A percentile compares a stretch with the other conserved stretches of the same genome.
phyloP scores from a whole-genome alignment of 495 filamentous ascomycete species.

The Hypoxylon crocopeplum region DNA sequence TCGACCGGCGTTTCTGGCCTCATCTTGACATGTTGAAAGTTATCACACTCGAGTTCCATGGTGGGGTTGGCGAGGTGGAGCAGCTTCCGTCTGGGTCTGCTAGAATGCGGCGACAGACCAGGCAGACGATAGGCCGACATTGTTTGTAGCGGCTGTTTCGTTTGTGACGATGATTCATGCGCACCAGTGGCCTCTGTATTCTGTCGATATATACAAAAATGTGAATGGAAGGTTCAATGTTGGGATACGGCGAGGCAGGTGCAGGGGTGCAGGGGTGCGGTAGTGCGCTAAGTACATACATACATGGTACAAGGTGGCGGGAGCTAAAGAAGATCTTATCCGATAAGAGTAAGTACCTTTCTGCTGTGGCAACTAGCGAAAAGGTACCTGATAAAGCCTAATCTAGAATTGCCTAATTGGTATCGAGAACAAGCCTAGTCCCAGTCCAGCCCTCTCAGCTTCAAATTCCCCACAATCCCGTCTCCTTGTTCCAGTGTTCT shows the following conservation, averaged over 20 bases:
- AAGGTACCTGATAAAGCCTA: slow-evolving; percentile 6
- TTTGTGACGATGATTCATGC: slow-evolving; percentile 27
- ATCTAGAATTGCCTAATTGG: neutral
- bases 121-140: slow-evolving; percentile 33
- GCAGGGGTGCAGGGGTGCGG: neutral
- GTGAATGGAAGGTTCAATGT: no score
- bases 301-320: slow-evolving; percentile 16
- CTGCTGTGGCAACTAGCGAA: neutral
- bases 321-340: slow-evolving; percentile 9
- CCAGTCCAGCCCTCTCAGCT: slow-evolving; percentile 8
- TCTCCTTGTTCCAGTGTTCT: slow-evolving; percentile 23
- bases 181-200: slow-evolving; percentile 22
- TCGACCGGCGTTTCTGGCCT: slow-evolving; percentile 9
- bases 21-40: slow-evolving; percentile 15
- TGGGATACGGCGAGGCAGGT: no score
- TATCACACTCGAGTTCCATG: slow-evolving; percentile 10
- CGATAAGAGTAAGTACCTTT: slow-evolving; percentile 16
- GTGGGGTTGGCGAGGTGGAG: slow-evolving; percentile 24
- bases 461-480: slow-evolving; percentile 20
- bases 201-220: neutral
- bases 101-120: slow-evolving; percentile 5
- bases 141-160: slow-evolving; percentile 21
- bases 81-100: slow-evolving; percentile 10
- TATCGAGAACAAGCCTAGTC: slow-evolving; percentile 2
- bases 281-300: neutral